phyloP scores from a whole-genome alignment of 352 stramenopile species.

The Saprolegnia diclina region DNA sequence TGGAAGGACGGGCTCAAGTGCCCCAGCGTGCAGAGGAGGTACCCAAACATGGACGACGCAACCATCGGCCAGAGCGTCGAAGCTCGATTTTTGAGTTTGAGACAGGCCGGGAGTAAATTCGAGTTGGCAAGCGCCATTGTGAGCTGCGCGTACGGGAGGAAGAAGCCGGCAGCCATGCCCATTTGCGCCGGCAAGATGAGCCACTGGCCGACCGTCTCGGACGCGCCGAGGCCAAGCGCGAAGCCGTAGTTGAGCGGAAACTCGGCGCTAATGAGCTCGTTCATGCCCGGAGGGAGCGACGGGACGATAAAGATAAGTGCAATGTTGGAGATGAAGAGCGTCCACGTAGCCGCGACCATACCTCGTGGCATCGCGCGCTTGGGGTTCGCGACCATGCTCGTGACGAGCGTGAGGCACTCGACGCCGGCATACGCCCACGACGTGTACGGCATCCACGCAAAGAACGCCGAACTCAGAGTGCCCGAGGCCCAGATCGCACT shows the following conservation, averaged over 20 bases:
- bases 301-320: not conserved
- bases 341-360: not conserved
- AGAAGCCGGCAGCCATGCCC: slow-evolving; percentile 16
- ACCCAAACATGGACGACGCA: not conserved
- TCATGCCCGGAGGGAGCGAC: slow-evolving; percentile 6
- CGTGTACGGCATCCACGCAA: not conserved
- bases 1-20: not conserved
- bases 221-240: not conserved
- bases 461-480: not conserved
- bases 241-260: slow-evolving; percentile 4
- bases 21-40: not conserved
- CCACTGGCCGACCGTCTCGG: not conserved
- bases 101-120: not conserved
- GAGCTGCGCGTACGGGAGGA: not conserved
- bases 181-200: slow-evolving; percentile 13
- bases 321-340: slow-evolving; percentile 4
- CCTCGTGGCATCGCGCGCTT: not conserved
- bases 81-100: not conserved
- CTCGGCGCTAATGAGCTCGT: not conserved
- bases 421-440: slow-evolving; percentile 4
- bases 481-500: not conserved
- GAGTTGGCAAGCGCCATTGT: slow-evolving; percentile 7
- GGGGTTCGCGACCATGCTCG: not conserved
- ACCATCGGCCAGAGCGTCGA: not conserved
- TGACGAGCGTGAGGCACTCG: slow-evolving; percentile 6